These are phyloP conservation scores for Micractinium conductrix DNA, from an alignment of 139 green algal species.

Conservation along the genomic window DNA sequence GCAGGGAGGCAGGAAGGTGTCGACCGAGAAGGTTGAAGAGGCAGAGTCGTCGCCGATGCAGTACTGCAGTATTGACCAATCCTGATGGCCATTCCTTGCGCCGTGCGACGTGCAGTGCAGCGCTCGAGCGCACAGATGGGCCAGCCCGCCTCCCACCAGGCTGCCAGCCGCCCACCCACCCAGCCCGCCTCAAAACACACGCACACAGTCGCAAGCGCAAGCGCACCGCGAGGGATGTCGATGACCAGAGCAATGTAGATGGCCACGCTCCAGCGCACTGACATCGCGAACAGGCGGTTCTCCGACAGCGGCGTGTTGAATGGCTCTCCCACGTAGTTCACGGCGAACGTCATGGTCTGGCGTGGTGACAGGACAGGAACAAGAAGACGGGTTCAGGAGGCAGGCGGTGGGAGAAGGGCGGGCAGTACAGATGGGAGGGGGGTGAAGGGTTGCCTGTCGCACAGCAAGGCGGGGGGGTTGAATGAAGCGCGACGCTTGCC, in stretches of 20 bases:
- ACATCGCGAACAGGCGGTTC: constrained; percentile 39
- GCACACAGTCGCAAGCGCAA: not conserved
- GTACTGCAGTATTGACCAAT: too few species aligned
- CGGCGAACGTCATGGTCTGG: constrained; percentile 91
- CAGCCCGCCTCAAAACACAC: not conserved
- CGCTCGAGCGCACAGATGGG: too few species aligned
- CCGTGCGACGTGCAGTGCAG: too few species aligned
- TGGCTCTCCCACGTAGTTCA: constrained; percentile 96
- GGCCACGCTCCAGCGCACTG: constrained; percentile 21
- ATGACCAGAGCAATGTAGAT: constrained; percentile 44
- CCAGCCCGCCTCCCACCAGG: too few species aligned
- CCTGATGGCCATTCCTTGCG: too few species aligned
- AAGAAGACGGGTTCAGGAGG: not conserved
- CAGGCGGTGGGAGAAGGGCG: not conserved
- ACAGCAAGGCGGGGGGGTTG: too few species aligned
- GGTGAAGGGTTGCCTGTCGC: too few species aligned
- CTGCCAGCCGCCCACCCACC: not conserved
- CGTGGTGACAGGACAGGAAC: not conserved
- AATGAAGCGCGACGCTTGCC: too few species aligned
- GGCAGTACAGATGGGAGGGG: too few species aligned
- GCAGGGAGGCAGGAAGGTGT: not conserved
- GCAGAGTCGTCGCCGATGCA: too few species aligned
- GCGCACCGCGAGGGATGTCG: constrained; percentile 32
- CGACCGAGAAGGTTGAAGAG: too few species aligned
- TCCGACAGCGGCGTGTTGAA: constrained; percentile 86